Percentiles rank a stretch among this genome's conserved stretches.
phyloP scores from a whole-genome alignment of 176 grass and related monocot species.

The Eremochloa ophiuroides region DNA sequence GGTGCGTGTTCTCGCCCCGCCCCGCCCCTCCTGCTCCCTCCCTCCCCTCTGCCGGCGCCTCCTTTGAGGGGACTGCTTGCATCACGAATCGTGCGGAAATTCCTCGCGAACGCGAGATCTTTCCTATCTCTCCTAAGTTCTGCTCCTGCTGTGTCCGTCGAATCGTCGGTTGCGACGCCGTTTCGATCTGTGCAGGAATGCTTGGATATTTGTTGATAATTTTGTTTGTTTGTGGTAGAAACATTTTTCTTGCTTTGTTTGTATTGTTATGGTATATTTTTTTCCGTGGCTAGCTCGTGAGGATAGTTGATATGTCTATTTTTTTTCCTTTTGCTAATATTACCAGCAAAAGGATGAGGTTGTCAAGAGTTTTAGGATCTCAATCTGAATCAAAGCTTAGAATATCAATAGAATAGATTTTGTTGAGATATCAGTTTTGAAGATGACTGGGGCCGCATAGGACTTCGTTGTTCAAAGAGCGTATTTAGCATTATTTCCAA shows the following conservation, averaged over 20 bases:
- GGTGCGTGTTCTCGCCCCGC: slow-evolving; percentile 14
- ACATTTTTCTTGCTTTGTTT: neutral
- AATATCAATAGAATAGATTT: neutral
- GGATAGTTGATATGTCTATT: neutral
- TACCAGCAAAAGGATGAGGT: neutral
- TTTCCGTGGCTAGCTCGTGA: neutral
- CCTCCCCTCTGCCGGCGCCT: too few relatives aligned
- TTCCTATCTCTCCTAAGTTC: neutral
- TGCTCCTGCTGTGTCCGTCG: neutral
- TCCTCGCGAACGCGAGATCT: slow-evolving; percentile 19
- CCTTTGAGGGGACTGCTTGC: neutral
- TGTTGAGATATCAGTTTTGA: neutral
- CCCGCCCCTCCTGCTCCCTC: neutral
- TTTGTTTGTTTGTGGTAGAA: neutral
- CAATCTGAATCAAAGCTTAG: neutral
- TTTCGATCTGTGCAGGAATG: slow-evolving; percentile 14
- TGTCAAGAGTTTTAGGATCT: neutral
- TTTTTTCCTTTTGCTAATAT: neutral
- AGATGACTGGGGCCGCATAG: neutral
- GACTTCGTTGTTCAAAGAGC: neutral
- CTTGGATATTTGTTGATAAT: slow-evolving; percentile 7
- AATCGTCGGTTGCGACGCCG: neutral
- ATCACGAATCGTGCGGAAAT: neutral
- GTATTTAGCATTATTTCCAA: neutral
- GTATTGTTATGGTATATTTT: neutral